These are phyloP conservation scores for Chlamydomonas eustigma DNA, from an alignment of 139 green algal genomes.

Conservation along the genomic window DNA sequence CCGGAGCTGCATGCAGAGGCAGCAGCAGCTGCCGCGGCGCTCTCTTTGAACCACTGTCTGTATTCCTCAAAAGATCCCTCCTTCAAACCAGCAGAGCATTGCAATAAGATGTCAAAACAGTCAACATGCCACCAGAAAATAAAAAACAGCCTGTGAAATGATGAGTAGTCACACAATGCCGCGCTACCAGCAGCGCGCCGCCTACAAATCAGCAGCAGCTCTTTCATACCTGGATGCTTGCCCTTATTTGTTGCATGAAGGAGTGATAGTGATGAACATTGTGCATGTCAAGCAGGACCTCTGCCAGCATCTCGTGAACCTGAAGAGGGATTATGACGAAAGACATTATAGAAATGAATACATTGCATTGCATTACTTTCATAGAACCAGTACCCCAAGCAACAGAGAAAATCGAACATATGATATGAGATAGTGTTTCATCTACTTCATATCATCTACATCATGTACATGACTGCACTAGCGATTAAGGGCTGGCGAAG, in stretches of 20 bases:
- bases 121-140: too few relatives aligned
- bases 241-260: constrained; percentile 41
- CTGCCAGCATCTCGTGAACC: constrained; percentile 68
- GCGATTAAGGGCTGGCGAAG: too few relatives aligned
- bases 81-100: too few relatives aligned
- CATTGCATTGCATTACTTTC: not conserved
- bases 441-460: not conserved
- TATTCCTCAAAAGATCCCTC: too few relatives aligned
- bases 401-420: not conserved
- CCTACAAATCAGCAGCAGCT: too few relatives aligned
- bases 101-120: too few relatives aligned
- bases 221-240: not conserved
- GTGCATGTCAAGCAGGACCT: constrained; percentile 72
- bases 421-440: not conserved
- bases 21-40: too few relatives aligned
- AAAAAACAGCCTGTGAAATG: too few relatives aligned
- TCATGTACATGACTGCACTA: not conserved
- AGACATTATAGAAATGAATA: not conserved
- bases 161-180: too few relatives aligned
- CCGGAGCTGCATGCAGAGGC: too few relatives aligned
- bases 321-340: constrained; percentile 21
- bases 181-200: too few relatives aligned
- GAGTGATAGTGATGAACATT: constrained; percentile 60
- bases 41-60: too few relatives aligned
- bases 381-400: not conserved